Evolutionary conservation across 768 basidiomycete species (phyloP), one percentile per base, ranked within the genome.

Genomic region (Kwoniella botswanensis): DNA sequence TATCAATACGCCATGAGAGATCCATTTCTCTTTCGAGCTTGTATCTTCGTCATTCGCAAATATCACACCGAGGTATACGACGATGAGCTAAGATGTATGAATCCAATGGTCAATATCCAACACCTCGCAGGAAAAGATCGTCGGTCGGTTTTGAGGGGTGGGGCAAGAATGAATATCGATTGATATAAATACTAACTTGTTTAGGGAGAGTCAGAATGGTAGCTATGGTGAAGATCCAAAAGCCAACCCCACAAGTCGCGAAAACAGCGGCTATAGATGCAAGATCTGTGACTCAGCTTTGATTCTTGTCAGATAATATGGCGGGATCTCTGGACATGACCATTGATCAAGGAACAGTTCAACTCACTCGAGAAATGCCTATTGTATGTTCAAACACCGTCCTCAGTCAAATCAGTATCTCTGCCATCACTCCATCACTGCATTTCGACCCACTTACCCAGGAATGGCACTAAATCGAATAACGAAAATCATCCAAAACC

Each of bases 1-100:
- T 6, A 79, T 90, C 35, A 93, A 83, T 4, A 94, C 91, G 4
- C 86, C 80, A 71, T 92, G 88, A 64, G 89, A 90, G 71, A 93
- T 87, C 71, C 91, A 88, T 71, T 86, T 88, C 78, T 89, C 88
- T 72, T 86, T 86, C 2, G 81, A 76, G 54, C 72, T 74, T 62
- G 86, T 80, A 82, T 83, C 52, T 83, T 84, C 21, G 72, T 75
- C 78, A 18, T 74, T 73, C 11, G 76, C 72, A 73, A 84, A 75
- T 9, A 82, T 69, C n/a, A 83, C 93, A 44, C 94, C 94, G 17
- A 95, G 87, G 79, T 97, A 97, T 13, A 97, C 94, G 9, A 91
- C 92, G 74, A 93, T 88, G 76, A 97, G 90, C 82, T 97, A 44
- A n/a, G 26, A 24, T 12, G 44, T 53, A 43, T 9, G 24, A 21